A percentile compares a stretch with the other conserved stretches of the same genome.
These are phyloP conservation scores for Datisca glomerata DNA, from an alignment of 306 rosid genomes.

Conservation along the genomic window DNA sequence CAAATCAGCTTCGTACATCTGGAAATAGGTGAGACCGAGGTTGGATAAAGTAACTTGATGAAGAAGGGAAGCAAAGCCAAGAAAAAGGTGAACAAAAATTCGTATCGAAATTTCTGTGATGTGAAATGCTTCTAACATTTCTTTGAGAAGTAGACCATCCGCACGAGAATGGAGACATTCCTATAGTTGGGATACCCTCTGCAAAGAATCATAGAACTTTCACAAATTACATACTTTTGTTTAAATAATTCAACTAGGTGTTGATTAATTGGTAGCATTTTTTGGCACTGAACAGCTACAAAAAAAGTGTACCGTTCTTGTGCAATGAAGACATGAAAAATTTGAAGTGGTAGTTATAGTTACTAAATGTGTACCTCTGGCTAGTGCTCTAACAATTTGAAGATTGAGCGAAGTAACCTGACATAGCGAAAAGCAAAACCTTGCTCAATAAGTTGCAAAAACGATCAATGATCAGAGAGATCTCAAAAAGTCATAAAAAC, in stretches of 20 bases:
- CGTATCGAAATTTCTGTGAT: no score
- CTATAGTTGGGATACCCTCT: slow-evolving; percentile 93
- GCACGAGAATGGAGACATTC: slow-evolving; percentile 88
- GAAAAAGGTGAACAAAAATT: no score
- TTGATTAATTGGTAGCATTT: no score
- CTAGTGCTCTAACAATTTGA: slow-evolving; percentile 84
- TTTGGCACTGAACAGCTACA: no score
- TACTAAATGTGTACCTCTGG: slow-evolving; percentile 63
- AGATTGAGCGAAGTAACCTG: slow-evolving; percentile 92
- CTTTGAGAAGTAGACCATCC: slow-evolving; percentile 74
- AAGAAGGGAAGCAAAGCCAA: no score
- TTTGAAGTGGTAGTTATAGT: no score
- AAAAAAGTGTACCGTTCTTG: no score
- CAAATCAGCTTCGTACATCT: slow-evolving; percentile 65
- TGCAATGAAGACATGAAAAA: no score
- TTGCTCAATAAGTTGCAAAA: not conserved
- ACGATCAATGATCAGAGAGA: not conserved
- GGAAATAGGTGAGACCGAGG: slow-evolving; percentile 21
- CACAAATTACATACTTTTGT: no score
- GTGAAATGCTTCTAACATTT: slow-evolving; percentile 41
- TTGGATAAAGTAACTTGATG: slow-evolving; percentile 3
- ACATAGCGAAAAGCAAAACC: slow-evolving; percentile 13
- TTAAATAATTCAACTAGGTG: no score
- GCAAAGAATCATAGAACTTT: no score
- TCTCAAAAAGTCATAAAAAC: not conserved